Evolutionary conservation across 2,329 filamentous ascomycete species (phyloP).

Genomic region (Pseudogymnoascus sp.): DNA sequence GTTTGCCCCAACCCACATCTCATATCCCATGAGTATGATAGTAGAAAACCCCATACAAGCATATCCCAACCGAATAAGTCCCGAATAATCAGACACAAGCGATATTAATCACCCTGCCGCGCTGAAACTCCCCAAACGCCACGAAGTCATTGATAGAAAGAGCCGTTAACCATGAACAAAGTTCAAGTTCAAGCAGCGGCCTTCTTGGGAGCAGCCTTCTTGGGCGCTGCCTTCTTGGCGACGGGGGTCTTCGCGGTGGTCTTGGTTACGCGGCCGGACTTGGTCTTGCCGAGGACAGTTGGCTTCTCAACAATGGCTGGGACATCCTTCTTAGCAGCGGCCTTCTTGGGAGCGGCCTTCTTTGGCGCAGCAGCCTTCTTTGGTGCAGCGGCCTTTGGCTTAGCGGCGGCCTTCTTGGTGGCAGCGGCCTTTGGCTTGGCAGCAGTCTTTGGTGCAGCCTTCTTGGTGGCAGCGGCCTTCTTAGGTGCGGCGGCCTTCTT

Average conservation of each 20-base stretch:
- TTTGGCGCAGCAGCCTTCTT: slow-evolving; percentile 32
- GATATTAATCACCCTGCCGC: slow-evolving; percentile 1
- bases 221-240: slow-evolving; percentile 38
- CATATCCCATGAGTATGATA: slow-evolving; percentile 7
- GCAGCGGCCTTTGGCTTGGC: slow-evolving; percentile 31
- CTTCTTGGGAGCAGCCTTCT: slow-evolving; percentile 29
- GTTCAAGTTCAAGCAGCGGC: slow-evolving; percentile 9
- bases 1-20: background rate
- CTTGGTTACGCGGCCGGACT: slow-evolving; percentile 64
- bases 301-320: slow-evolving; percentile 57
- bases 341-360: slow-evolving; percentile 31
- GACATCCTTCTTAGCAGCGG: slow-evolving; percentile 36
- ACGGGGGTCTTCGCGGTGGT: slow-evolving; percentile 47
- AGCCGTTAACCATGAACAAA: background rate
- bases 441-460: slow-evolving; percentile 20
- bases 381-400: slow-evolving; percentile 36
- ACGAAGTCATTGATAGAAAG: slow-evolving; percentile 7
- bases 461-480: slow-evolving; percentile 29
- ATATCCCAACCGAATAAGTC: background rate
- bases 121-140: slow-evolving; percentile 6
- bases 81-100: slow-evolving; percentile 7
- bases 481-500: slow-evolving; percentile 16
- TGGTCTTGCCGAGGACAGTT: slow-evolving; percentile 59
- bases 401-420: slow-evolving; percentile 33
- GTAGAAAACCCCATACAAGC: slow-evolving; percentile 6